Base-by-base conservation (phyloP, 2,329 filamentous ascomycete species). In the Hansfordia pulvinata region DNA sequence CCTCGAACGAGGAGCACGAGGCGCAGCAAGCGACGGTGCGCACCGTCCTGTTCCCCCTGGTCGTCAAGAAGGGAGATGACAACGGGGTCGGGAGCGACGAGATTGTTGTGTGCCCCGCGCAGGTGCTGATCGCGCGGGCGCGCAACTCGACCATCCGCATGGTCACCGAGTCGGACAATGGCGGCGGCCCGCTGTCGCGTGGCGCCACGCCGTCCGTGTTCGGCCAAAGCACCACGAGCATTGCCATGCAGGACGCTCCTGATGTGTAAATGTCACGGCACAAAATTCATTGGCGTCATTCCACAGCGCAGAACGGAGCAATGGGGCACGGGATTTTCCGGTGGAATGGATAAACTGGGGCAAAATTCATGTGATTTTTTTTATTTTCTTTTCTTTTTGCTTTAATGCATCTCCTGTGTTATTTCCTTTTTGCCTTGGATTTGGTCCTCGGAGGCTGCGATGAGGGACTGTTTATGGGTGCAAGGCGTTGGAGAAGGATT, bases 1-100 rank as follows among this genome's bases (percentile, higher is more conserved):
- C 50, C 17, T 75, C 72, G 14, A 88, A 90, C 43, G 79, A 88
- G 37, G 80, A 88, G 27, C 69, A 93, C 14, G 81, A 96, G 52
- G 62, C 64, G 5, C 67, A 77, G 33, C 66, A 71, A 20, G 76
- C 84, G 15, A 71, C 88, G 11, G 85, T 98, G 20, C 81, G 90
- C 39, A 72, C 93, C 34, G 86, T 98, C 2, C 69, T 98, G 20
- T 98, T 98, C 62, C 92, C 92, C 8, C 67, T 96, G 2, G 88
- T 98, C 11, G 83, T 96, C 42, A 93, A 93, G 60, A 92, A 90
- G 60, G 88, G 86, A 28, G 82, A 93, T 44, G 88, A 96, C 47
- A 62, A 64, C 20, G 90, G 86, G 14, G 68, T 78, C 28, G 88
- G 86, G 29, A 84, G 94, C 29, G 85, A 94, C 39, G 86, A 96